Base-by-base conservation (phyloP, 257 asterid genomes). In the Nicotiana sylvestris region DNA sequence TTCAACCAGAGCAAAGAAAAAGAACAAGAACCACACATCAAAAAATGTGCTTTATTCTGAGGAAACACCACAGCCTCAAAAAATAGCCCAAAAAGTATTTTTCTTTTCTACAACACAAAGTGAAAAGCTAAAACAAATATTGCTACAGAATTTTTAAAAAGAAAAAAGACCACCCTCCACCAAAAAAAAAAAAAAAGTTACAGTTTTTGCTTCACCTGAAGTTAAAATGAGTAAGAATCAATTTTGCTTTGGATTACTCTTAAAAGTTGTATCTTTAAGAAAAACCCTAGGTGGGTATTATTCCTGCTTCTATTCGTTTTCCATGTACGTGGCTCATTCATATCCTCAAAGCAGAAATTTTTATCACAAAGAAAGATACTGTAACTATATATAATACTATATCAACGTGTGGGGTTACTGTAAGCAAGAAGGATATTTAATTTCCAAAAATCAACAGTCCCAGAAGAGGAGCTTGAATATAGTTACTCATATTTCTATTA, bases 1-100 rank as follows among this genome's bases (percentile, higher is more conserved):
- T 53, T 82, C 77, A 79, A 82, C 82, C 35, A 79, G 69, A 78
- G 77, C 60, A 74, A 61, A 80, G 74, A 83, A 78, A 53, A 83
- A 58, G 61, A 85, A 81, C 78, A 82, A 57, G 85, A 86, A 85
- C 91, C 91, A 86, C 91, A 84, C 88, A 86, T n/a, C 18, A 82
- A 88, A 83, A 39, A 80, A 76, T 83, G 78, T 82, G 87, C 84
- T 84, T 86, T 87, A 62, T 83, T 56, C 82, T 13, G 18, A 77
- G 87, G 86, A 78, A 74, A 57, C 85, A 89, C 90, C 92, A 83
- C 91, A 88, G 88, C 96, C 96, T 92, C 94, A 89, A 85, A 89
- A 91, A 88, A 81, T 86, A 81, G 65, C 85, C 82, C 60, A 81
- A 85, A 46, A 60, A 78, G 17, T 76, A 58, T 78, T 72, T 84